phyloP scores from a whole-genome alignment of 2,329 filamentous ascomycete species.

The Aureobasidium pullulans region DNA sequence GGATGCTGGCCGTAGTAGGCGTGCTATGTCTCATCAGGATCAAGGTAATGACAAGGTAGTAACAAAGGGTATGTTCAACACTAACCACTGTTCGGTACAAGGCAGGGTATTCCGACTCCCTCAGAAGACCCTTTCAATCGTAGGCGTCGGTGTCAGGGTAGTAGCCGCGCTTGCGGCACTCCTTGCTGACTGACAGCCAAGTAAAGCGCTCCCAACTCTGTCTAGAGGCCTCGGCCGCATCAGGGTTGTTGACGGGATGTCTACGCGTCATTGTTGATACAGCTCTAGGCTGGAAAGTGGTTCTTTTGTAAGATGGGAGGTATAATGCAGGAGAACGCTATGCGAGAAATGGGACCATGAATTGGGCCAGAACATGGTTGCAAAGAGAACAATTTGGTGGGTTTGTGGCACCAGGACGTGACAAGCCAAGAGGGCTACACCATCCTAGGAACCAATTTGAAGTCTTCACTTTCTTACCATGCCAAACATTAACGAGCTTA shows the following conservation, averaged over 20 bases:
- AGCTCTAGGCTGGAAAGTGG: no score
- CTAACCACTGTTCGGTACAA: neutral
- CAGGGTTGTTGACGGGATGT: neutral
- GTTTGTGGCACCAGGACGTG: neutral
- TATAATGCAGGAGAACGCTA: neutral
- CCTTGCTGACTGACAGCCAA: neutral
- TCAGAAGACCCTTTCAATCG: constrained; percentile 6
- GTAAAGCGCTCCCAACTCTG: neutral
- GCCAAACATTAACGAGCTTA: neutral
- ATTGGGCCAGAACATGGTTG: neutral
- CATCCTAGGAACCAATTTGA: neutral
- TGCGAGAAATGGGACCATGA: neutral
- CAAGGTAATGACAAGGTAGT: neutral
- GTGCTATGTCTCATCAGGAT: neutral
- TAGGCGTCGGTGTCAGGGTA: neutral
- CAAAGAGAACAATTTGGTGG: neutral
- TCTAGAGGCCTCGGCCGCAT: neutral
- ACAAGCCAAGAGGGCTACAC: neutral
- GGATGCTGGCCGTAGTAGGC: neutral
- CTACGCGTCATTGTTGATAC: neutral
- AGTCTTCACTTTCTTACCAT: neutral
- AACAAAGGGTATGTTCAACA: neutral
- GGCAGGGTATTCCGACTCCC: neutral
- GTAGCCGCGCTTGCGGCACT: constrained; percentile 1
- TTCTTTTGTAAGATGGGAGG: neutral